phyloP scores from a whole-genome alignment of 208 protist species.

The Vickermania spadyakhi region DNA sequence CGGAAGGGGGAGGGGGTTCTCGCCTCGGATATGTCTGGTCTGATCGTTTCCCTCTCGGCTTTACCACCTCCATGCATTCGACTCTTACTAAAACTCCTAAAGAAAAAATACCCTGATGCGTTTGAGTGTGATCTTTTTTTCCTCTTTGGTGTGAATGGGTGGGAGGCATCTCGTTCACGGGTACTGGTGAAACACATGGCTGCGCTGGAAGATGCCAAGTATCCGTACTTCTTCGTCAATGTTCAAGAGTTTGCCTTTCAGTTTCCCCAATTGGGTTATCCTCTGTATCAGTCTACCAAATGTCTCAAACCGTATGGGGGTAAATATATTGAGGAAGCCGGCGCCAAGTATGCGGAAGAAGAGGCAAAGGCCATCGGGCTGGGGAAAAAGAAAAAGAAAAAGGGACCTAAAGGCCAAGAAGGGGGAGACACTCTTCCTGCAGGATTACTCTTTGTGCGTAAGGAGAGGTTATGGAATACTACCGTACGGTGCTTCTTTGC shows the following conservation, averaged over 20 bases:
- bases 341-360: neutral
- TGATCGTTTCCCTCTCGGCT: conserved; percentile 62
- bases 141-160: conserved; percentile 79
- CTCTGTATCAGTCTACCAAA: conserved; percentile 8
- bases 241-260: conserved; percentile 49
- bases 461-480: neutral
- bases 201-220: conserved; percentile 51
- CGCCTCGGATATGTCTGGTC: conserved; percentile 70
- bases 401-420: neutral
- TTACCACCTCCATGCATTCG: conserved; percentile 27
- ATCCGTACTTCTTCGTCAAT: conserved; percentile 87
- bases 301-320: conserved; percentile 18
- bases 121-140: conserved; percentile 72
- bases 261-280: conserved; percentile 29
- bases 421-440: neutral
- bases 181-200: conserved; percentile 81
- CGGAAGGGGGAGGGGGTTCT: conserved; percentile 32
- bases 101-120: conserved; percentile 33
- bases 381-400: neutral
- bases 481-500: conserved; percentile 47
- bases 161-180: conserved; percentile 73
- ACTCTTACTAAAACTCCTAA: conserved; percentile 48
- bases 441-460: neutral
- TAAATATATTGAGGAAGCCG: neutral
- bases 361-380: neutral